Percentiles rank a stretch among this genome's conserved stretches.
Conservation (phyloP, 2,329 filamentous ascomycete genomes). For the Colletotrichum orchidophilum region DNA sequence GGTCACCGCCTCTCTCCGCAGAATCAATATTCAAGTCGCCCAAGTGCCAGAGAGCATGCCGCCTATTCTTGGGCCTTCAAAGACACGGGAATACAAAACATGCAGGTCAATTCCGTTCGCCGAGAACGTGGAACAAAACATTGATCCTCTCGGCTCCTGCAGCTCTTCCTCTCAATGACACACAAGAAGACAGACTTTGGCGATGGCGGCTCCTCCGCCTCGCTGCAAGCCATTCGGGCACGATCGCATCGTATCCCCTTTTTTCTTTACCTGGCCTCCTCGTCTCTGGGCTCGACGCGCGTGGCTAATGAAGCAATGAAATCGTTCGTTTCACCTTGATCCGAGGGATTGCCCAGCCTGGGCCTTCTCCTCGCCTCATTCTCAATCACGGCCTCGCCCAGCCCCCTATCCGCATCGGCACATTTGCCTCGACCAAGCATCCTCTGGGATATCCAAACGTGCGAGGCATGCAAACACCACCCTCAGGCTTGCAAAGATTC, state of each 20-base stretch:
- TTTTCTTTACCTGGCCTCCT: neutral
- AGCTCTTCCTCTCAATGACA: neutral
- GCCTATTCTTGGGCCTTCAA: neutral
- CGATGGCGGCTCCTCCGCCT: neutral
- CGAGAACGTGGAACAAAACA: neutral
- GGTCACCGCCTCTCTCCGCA: slow-evolving; percentile 26
- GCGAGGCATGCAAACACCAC: slow-evolving; percentile 1
- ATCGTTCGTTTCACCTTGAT: slow-evolving; percentile 26
- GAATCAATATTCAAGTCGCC: neutral
- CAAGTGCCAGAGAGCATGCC: neutral
- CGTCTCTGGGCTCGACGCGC: slow-evolving; percentile 7
- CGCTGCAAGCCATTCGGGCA: slow-evolving; percentile 3
- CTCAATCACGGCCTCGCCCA: slow-evolving; percentile 7
- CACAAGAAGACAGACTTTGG: neutral
- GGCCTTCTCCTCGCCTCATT: slow-evolving; percentile 20
- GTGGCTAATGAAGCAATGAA: slow-evolving; percentile 26
- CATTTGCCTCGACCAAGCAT: slow-evolving; percentile 2
- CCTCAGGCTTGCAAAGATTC: slow-evolving; percentile 9
- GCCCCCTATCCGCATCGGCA: neutral
- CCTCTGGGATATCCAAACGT: slow-evolving; percentile 5
- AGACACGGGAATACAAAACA: neutral
- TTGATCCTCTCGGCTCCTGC: neutral
- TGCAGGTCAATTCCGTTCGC: slow-evolving; percentile 6
- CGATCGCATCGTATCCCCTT: slow-evolving; percentile 15
- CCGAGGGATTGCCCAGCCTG: slow-evolving; percentile 14